Conservation (phyloP, 2,329 filamentous ascomycete genomes). For the Fusarium sp. region DNA sequence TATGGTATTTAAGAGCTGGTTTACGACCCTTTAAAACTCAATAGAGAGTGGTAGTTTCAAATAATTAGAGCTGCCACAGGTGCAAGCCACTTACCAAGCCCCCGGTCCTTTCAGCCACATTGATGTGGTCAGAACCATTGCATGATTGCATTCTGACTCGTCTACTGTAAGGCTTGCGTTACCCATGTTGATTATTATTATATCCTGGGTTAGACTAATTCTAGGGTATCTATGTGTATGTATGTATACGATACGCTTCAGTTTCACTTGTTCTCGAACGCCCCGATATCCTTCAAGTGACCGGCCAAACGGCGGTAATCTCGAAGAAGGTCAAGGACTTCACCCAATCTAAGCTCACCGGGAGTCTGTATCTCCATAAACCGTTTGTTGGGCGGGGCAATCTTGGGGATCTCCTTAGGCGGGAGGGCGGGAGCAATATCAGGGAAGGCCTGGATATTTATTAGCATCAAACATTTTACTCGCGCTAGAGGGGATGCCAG, state of each 20-base stretch:
- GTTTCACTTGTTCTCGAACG: constrained; percentile 61
- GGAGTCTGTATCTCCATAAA: constrained; percentile 79
- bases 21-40: neutral
- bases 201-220: constrained; percentile 21
- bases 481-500: neutral
- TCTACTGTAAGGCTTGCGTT: neutral
- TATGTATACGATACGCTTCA: neutral
- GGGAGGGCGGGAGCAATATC: constrained; percentile 67
- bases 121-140: neutral
- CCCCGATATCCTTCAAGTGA: constrained; percentile 70
- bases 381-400: constrained; percentile 74
- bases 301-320: constrained; percentile 80
- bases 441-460: constrained; percentile 64
- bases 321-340: constrained; percentile 75
- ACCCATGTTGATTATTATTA: neutral
- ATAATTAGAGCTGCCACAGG: constrained; percentile 16
- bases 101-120: neutral
- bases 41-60: constrained; percentile 16
- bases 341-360: constrained; percentile 76
- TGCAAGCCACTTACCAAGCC: constrained; percentile 8
- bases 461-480: constrained; percentile 1
- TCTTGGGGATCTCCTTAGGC: constrained; percentile 64
- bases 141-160: neutral
- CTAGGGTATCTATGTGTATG: constrained; percentile 23
- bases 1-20: neutral